Base-by-base conservation (phyloP, 1,284 basidiomycete genomes). In the Tilletia caries region DNA sequence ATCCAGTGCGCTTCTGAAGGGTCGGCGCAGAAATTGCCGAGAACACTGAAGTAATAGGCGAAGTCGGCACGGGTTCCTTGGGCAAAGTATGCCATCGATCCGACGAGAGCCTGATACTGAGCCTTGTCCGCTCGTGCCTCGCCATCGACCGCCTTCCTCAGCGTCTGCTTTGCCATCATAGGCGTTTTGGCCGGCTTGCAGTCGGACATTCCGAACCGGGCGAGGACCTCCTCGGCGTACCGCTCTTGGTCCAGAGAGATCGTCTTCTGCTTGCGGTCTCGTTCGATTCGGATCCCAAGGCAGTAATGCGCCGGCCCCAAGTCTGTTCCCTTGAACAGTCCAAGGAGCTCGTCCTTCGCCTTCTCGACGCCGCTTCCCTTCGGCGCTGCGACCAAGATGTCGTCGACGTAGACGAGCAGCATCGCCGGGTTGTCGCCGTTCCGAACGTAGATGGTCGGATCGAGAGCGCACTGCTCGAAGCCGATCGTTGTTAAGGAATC, bases 41-140 rank as follows among this genome's bases (percentile, higher is more conserved):
- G 78, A 15, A 81, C 69, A 29, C 77, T 74, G 5, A 87, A 83
- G 0, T 86, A 80, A 68, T 79, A 85, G 0, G 84, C 64, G 41
- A 87, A 85, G 74, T 87, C 85, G 0, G 85, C 85, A 1, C 83
- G 70, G 0, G 85, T 85, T 0, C 74, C 82, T 15, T 84, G 72
- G 1, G 83, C 79, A 0, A 86, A 65, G 68, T 86, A 87, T 66
- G 85, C 82, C 1, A 87, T 80, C 1, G 75, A 81, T 3, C 86
- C 85, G 5, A 87, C 72, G 25, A 76, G 3, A 4, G 34, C 32
- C 2, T 15, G 34, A n/a, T 64, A 64, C 29, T 3, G 3, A 3
- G 15, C 20, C 5, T 23, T 23, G 32, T 64, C 62, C 33, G 62
- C 62, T 3, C 10, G 3, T 6, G 23, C 4, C 27, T 58, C 27